Base-by-base conservation (phyloP, 495 filamentous ascomycete species). In the Aspergillus cristatus region DNA sequence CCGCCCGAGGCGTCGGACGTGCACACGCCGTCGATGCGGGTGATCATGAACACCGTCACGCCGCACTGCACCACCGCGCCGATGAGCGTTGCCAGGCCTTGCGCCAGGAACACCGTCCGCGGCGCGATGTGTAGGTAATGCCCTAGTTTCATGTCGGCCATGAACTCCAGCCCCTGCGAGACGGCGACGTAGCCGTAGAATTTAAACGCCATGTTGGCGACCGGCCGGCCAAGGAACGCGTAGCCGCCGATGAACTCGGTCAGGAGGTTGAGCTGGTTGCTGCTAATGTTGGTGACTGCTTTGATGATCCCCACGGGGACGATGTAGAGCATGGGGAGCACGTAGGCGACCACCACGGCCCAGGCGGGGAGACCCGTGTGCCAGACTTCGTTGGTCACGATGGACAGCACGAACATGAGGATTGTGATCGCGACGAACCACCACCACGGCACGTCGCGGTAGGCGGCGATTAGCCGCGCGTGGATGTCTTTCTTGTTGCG, bases 71-170 rank as follows among this genome's bases (percentile, higher is more conserved):
- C 73, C 38, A 86, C 68, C 42, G 76, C 80, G 1, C 78, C 78
- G 18, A 81, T 54, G 3, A 78, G 74, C 0, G 77, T 81, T 16
- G 79, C 76, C 6, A 83, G 63, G 0, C 81, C 76, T 51, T 84
- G 79, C 0, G 76, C 76, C 45, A 74, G 62, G 55, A 86, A 86
- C 52, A 84, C 70, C 1, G 72, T 79, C 5, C 79, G 65, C 0
- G 79, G 80, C 1, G 80, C 75, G n/a, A 82, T 75, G 50, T 84
- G 83, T 59, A 85, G 76, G 57, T 85, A 86, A 50, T 84, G 79
- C 6, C 77, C 81, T 73, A 87, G 54, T 76, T 88, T 67, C 82
- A 85, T 62, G 72, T 81, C 67, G 67, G 63, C 80, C 62, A 84
- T 80, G 64, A 84, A 31, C 59, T 66, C 64, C 28, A 68, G 39